Percentiles rank a stretch among this genome's conserved stretches.
phyloP scores from a whole-genome alignment of 768 basidiomycete species.

The Clitopilus passeckerianus region DNA sequence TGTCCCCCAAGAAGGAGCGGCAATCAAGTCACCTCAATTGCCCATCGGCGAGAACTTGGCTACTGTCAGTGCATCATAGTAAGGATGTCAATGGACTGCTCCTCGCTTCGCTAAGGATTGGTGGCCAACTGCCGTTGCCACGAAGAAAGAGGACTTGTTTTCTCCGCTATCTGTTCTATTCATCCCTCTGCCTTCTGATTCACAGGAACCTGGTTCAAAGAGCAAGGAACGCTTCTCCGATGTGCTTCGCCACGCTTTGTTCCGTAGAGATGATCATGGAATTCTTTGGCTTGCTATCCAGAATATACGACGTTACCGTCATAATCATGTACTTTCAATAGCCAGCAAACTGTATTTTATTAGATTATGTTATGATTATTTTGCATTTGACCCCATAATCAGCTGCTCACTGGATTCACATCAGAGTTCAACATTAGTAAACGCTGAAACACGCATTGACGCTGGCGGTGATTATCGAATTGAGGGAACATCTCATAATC shows the following conservation, averaged over 20 bases:
- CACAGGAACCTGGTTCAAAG: slow-evolving; percentile 23
- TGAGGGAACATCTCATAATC: neutral
- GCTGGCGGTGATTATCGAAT: too few relatives aligned
- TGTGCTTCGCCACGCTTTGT: slow-evolving; percentile 1
- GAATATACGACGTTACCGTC: neutral
- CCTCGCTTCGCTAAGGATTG: neutral
- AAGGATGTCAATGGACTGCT: neutral
- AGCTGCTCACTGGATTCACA: neutral
- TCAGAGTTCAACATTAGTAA: neutral
- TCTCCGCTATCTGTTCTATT: slow-evolving; percentile 34
- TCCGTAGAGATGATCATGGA: slow-evolving; percentile 8
- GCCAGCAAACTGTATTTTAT: slow-evolving; percentile 32
- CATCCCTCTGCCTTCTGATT: slow-evolving; percentile 30
- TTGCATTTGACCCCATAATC: neutral
- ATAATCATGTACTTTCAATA: slow-evolving; percentile 23
- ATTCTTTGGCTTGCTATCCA: slow-evolving; percentile 5
- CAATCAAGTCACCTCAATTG: slow-evolving; percentile 56
- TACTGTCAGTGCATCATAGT: slow-evolving; percentile 38
- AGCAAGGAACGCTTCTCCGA: neutral
- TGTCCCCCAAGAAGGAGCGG: slow-evolving; percentile 34
- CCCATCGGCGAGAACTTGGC: slow-evolving; percentile 59
- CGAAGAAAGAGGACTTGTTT: slow-evolving; percentile 6
- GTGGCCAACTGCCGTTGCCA: neutral
- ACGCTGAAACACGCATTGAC: neutral
- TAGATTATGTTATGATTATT: slow-evolving; percentile 28